A percentile compares a stretch with the other conserved stretches of the same genome.
Evolutionary conservation across 2,329 filamentous ascomycete species (phyloP).

Genomic region (Arthroderma uncinatum): DNA sequence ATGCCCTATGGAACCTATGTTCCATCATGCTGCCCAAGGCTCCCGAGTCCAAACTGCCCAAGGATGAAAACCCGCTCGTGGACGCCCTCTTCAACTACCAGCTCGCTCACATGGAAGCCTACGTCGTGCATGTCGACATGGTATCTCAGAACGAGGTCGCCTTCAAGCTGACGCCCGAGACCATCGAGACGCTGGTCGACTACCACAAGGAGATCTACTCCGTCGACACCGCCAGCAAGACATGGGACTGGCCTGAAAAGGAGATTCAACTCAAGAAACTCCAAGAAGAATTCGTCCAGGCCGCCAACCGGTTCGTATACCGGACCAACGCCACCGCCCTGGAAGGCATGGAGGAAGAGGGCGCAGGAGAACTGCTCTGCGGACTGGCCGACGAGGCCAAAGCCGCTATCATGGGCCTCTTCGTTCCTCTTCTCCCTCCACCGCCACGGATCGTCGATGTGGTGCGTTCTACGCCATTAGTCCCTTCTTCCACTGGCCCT

Average conservation of each 20-base stretch:
- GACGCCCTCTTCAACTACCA: conserved; percentile 89
- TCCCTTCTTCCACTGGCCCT: conserved; percentile 67
- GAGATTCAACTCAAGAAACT: conserved; percentile 93
- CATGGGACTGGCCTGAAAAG: conserved; percentile 94
- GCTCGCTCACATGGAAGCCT: conserved; percentile 86
- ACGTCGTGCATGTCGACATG: conserved; percentile 98
- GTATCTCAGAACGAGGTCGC: conserved; percentile 94
- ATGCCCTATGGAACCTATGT: conserved; percentile 88
- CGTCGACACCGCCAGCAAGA: conserved; percentile 75
- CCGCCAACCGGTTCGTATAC: conserved; percentile 94
- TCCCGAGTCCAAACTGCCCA: conserved; percentile 71
- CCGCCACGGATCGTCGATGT: conserved; percentile 83
- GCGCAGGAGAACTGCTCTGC: conserved; percentile 81
- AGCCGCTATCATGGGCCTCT: conserved; percentile 67
- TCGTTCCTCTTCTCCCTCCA: conserved; percentile 73
- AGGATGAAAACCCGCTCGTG: conserved; percentile 68
- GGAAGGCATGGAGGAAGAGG: conserved; percentile 93
- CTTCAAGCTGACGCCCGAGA: conserved; percentile 91
- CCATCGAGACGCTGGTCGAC: conserved; percentile 84
- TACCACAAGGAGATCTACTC: conserved; percentile 96
- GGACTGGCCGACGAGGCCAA: conserved; percentile 92
- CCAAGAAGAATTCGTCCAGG: conserved; percentile 91
- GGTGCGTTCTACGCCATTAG: conserved; percentile 70
- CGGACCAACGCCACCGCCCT: conserved; percentile 77
- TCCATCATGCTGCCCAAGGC: conserved; percentile 88